Evolutionary conservation across 306 rosid species (phyloP).

Genomic region (Cicer pinnatifidum): DNA sequence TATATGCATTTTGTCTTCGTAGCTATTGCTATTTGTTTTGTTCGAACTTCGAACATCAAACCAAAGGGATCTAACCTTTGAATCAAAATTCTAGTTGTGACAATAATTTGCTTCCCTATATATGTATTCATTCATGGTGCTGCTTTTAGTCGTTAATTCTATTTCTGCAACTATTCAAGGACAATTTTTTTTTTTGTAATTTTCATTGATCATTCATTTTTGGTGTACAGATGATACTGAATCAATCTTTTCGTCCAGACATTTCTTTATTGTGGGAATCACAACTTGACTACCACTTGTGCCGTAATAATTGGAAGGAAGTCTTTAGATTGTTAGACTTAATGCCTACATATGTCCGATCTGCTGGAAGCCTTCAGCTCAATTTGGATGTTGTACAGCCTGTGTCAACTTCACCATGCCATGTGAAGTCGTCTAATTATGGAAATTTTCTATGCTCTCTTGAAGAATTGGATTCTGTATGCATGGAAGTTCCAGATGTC

Average conservation of each 20-base stretch:
- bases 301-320: slow-evolving; percentile 78
- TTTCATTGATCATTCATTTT: slow-evolving; percentile 38
- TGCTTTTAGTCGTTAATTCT: slow-evolving; percentile 27
- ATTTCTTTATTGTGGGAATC: slow-evolving; percentile 85
- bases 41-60: slow-evolving; percentile 34
- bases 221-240: slow-evolving; percentile 75
- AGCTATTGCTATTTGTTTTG: slow-evolving; percentile 32
- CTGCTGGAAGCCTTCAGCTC: slow-evolving; percentile 78
- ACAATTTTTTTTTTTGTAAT: neutral
- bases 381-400: slow-evolving; percentile 74
- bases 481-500: slow-evolving; percentile 70
- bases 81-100: slow-evolving; percentile 25
- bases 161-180: slow-evolving; percentile 21
- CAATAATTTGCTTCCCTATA: slow-evolving; percentile 13
- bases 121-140: neutral
- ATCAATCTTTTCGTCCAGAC: slow-evolving; percentile 62
- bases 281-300: slow-evolving; percentile 76
- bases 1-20: slow-evolving; percentile 40
- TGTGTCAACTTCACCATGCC: slow-evolving; percentile 56
- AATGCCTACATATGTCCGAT: slow-evolving; percentile 65
- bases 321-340: slow-evolving; percentile 70
- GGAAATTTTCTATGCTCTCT: slow-evolving; percentile 67
- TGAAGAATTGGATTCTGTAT: slow-evolving; percentile 84
- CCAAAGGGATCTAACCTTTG: slow-evolving; percentile 8
- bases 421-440: slow-evolving; percentile 60